Evolutionary conservation across 2,329 filamentous ascomycete species (phyloP).

Genomic region (Pseudocercospora vitis): DNA sequence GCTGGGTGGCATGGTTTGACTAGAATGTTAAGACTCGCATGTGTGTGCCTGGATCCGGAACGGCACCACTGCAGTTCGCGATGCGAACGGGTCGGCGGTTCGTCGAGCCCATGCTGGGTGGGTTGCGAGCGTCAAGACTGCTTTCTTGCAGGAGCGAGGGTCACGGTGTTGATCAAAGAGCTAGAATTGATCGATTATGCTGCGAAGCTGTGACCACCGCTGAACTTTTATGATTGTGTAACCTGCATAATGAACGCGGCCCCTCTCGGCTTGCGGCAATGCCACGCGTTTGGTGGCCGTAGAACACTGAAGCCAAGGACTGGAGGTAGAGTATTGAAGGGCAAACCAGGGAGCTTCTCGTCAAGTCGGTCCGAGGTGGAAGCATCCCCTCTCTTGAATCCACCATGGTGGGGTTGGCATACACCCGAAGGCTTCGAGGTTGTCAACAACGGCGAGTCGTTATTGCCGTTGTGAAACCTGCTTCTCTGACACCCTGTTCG

Average conservation of each 20-base stretch:
- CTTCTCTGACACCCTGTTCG: background rate
- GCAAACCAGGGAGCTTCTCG: too few relatives aligned
- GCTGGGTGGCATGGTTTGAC: too few relatives aligned
- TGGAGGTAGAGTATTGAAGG: too few relatives aligned
- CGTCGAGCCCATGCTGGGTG: slow-evolving; percentile 17
- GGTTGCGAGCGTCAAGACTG: too few relatives aligned
- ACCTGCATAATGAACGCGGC: background rate
- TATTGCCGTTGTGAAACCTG: background rate
- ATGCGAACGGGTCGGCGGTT: slow-evolving; percentile 26
- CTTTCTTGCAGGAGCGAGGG: too few relatives aligned
- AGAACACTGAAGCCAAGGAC: background rate
- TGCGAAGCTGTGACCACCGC: background rate
- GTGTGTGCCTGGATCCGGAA: slow-evolving; percentile 31
- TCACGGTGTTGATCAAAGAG: too few relatives aligned
- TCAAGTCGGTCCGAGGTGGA: background rate
- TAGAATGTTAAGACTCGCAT: slow-evolving; percentile 23
- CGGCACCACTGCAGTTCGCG: slow-evolving; percentile 29
- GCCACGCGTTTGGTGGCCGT: background rate
- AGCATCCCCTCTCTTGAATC: background rate
- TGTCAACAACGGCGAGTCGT: too few relatives aligned
- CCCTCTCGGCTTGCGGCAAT: background rate
- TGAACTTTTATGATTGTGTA: background rate
- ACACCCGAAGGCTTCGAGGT: background rate
- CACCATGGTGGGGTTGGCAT: background rate
- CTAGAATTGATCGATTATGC: too few relatives aligned